Conservation (phyloP, 768 basidiomycete species). For the Trametes meyenii region DNA sequence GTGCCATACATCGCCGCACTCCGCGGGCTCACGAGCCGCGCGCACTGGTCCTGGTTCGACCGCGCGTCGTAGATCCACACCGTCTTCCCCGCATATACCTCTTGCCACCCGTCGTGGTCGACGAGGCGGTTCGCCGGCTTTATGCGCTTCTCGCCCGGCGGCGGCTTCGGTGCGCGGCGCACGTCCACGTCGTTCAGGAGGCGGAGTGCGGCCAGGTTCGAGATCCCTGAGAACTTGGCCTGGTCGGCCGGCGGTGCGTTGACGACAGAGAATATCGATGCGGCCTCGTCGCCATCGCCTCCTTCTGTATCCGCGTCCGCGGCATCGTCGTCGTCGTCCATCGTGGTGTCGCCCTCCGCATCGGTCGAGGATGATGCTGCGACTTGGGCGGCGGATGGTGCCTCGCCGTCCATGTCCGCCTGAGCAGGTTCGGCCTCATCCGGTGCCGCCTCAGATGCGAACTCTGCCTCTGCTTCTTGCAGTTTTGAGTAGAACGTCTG, state of each 20-base stretch:
- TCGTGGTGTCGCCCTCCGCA: slow-evolving; percentile 27
- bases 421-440: slow-evolving; percentile 30
- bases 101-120: slow-evolving; percentile 69
- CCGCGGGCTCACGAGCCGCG: slow-evolving; percentile 61
- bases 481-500: slow-evolving; percentile 52
- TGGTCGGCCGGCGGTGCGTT: slow-evolving; percentile 49
- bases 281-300: slow-evolving; percentile 24
- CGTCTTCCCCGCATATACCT: slow-evolving; percentile 66
- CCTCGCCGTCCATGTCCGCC: slow-evolving; percentile 29
- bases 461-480: slow-evolving; percentile 59
- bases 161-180: slow-evolving; percentile 52
- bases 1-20: slow-evolving; percentile 71
- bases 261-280: slow-evolving; percentile 54
- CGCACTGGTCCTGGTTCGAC: slow-evolving; percentile 69
- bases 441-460: slow-evolving; percentile 35
- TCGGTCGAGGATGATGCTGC: slow-evolving; percentile 20
- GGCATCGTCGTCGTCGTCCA: slow-evolving; percentile 31
- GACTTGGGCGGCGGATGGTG: slow-evolving; percentile 25
- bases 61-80: slow-evolving; percentile 76
- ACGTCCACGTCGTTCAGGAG: slow-evolving; percentile 74
- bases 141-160: slow-evolving; percentile 48
- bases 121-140: slow-evolving; percentile 59
- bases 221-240: slow-evolving; percentile 48
- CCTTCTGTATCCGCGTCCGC: slow-evolving; percentile 36
- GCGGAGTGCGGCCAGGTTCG: slow-evolving; percentile 68